Evolutionary conservation across 495 filamentous ascomycete species (phyloP), one percentile per base, ranked within the genome.

Genomic region (Tuber brumale): DNA sequence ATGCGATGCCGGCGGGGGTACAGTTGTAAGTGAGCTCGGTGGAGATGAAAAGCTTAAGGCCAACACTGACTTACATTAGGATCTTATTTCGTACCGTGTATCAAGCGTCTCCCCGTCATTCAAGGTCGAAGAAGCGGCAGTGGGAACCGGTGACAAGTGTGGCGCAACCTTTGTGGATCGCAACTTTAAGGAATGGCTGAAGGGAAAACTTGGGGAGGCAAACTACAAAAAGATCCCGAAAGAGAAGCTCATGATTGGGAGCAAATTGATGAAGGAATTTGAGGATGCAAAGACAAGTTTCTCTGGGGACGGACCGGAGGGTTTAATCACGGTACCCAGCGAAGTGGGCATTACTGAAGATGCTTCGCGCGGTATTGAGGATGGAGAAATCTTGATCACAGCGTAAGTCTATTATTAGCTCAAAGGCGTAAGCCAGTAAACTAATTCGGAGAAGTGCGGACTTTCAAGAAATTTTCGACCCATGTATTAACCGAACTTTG

Each of bases 161-260:
- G 91, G 91, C 3, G 89, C 89, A 72, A 88, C 90, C 0, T 92
- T 91, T 72, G 83, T 93, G 19, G 91, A 93, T 80, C 70, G 78
- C 19, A 71, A 44, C 31, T 71, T 71, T 27, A 71, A 71, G 70
- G 43, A 71, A 71, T 71, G 70, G 70, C 43, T 71, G 31, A 71
- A 71, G 31, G 43, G 43, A 44, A 71, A 71, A 2, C 70, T 71
- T 21, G 70, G 70, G 14, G 70, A 41, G 37, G 10, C 70, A 19
- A 44, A 71, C 70, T 71, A 71, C 70, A 44, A 42, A 41, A 41
- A n/a, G 39, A 71, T 71, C 0, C 37, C 37, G 31, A 71, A 71
- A 31, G 70, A 71, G n/a, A 71, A 44, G n/a, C 31, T 71, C 35
- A 71, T 71, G 70, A 71, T 71, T 31, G 70, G 70, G 3, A 71